phyloP scores from a whole-genome alignment of 352 stramenopile species.

The Globisporangium spiculum region DNA sequence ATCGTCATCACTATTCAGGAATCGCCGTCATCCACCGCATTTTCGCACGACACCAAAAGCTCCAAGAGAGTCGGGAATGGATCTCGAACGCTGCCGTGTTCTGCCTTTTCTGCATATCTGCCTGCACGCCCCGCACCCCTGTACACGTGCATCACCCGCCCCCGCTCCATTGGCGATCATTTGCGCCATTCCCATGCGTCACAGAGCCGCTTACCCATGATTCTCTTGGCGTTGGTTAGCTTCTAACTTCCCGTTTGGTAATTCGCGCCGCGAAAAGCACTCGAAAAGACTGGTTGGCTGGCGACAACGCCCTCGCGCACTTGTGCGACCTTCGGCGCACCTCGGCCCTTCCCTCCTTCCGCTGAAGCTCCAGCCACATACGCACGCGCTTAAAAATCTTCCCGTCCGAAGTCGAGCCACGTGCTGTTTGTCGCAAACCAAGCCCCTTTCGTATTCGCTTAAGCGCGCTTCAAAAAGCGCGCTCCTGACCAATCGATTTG shows the following conservation, averaged over 20 bases:
- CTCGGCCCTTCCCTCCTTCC: not conserved
- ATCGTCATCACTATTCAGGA: not conserved
- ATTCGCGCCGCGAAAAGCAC: constrained; percentile 28
- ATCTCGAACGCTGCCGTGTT: not conserved
- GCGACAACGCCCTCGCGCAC: constrained; percentile 26
- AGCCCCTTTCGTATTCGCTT: constrained; percentile 14
- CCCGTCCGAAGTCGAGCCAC: not conserved
- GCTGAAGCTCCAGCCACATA: not conserved
- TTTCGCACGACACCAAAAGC: not conserved
- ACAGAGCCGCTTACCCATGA: constrained; percentile 51
- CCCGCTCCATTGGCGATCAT: not conserved
- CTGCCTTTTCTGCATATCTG: constrained; percentile 9
- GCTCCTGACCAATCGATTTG: constrained; percentile 29
- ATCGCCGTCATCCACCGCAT: not conserved
- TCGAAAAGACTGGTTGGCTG: constrained; percentile 46
- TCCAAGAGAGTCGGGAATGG: not conserved
- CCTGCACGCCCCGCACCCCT: not conserved
- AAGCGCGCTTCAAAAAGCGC: constrained; percentile 25
- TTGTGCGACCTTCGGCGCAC: constrained; percentile 30
- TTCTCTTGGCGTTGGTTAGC: constrained; percentile 56
- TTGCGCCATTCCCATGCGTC: not conserved
- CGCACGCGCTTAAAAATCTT: not conserved
- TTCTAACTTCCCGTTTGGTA: constrained; percentile 71
- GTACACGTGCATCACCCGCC: not conserved
- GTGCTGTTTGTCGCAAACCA: not conserved